phyloP scores from a whole-genome alignment of 352 stramenopile genomes.

The Globisporangium splendens region DNA sequence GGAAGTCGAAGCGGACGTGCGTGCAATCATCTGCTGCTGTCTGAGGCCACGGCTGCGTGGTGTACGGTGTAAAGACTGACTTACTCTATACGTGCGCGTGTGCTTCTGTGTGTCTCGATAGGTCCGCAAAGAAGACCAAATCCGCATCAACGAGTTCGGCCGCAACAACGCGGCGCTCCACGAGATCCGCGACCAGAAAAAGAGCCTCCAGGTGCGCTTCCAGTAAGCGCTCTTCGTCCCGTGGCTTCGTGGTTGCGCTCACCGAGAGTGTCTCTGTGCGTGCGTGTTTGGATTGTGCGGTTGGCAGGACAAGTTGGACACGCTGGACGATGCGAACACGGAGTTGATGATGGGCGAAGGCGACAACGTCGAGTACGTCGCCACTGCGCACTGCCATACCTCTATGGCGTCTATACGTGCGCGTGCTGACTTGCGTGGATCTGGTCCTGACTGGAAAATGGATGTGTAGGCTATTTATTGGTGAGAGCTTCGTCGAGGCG shows the following conservation, averaged over 20 bases:
- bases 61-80: not conserved
- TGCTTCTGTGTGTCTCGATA: no score
- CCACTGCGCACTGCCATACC: no score
- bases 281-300: not conserved
- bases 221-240: not conserved
- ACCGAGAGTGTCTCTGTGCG: no score
- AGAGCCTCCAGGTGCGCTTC: constrained; percentile 78
- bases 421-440: not conserved
- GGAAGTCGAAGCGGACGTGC: constrained; percentile 80
- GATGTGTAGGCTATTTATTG: constrained; percentile 85
- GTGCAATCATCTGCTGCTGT: constrained; percentile 23
- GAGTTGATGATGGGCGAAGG: constrained; percentile 97
- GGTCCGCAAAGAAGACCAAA: constrained; percentile 95
- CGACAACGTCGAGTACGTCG: constrained; percentile 77
- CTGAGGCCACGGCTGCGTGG: not conserved
- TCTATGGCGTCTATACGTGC: no score
- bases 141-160: constrained; percentile 98
- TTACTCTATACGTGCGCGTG: not conserved
- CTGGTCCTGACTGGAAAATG: no score
- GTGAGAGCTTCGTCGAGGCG: constrained; percentile 94
- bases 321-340: constrained; percentile 95
- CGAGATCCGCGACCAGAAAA: constrained; percentile 90
- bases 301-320: constrained; percentile 92
- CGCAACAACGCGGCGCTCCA: constrained; percentile 93
- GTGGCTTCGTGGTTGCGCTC: no score